These are phyloP conservation scores for Tricholoma matsutake DNA, from an alignment of 768 basidiomycete genomes.

Conservation along the genomic window DNA sequence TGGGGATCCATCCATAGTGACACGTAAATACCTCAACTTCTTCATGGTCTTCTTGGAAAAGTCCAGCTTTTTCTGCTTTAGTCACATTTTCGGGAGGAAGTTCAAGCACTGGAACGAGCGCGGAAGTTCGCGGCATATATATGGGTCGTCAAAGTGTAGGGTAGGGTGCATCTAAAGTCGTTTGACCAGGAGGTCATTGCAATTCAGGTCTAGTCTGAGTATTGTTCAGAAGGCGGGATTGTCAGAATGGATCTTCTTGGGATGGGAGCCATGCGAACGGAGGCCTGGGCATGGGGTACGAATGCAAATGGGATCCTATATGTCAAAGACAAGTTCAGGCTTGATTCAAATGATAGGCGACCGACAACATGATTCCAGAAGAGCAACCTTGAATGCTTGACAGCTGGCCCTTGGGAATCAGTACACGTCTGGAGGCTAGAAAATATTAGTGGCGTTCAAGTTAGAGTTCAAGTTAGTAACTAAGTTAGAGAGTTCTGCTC, in stretches of 20 bases:
- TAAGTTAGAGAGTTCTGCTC: no score
- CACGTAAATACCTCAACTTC: slow-evolving; percentile 28
- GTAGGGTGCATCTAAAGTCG: slow-evolving; percentile 35
- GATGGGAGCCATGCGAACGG: slow-evolving; percentile 26
- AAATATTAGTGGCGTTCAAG: no score
- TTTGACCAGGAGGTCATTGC: slow-evolving; percentile 37
- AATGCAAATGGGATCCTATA: no score
- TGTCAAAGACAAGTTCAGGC: no score
- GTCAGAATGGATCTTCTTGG: slow-evolving; percentile 29
- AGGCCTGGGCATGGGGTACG: slow-evolving; percentile 22
- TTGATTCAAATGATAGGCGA: no score
- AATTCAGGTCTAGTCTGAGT: slow-evolving; percentile 26
- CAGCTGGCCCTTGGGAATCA: no score
- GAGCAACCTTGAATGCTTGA: no score
- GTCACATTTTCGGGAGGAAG: slow-evolving; percentile 26
- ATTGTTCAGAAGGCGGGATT: slow-evolving; percentile 36
- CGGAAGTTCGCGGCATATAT: slow-evolving; percentile 48
- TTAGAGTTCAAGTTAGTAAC: no score
- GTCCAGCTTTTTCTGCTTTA: slow-evolving; percentile 35
- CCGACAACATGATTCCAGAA: no score
- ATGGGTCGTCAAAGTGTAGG: slow-evolving; percentile 50
- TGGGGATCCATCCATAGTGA: slow-evolving; percentile 28
- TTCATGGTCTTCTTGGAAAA: slow-evolving; percentile 21
- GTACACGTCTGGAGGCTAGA: no score
- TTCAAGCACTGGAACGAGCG: slow-evolving; percentile 35